Conservation (phyloP, 2,329 filamentous ascomycete genomes). For the Ceratocystis ficicola region DNA sequence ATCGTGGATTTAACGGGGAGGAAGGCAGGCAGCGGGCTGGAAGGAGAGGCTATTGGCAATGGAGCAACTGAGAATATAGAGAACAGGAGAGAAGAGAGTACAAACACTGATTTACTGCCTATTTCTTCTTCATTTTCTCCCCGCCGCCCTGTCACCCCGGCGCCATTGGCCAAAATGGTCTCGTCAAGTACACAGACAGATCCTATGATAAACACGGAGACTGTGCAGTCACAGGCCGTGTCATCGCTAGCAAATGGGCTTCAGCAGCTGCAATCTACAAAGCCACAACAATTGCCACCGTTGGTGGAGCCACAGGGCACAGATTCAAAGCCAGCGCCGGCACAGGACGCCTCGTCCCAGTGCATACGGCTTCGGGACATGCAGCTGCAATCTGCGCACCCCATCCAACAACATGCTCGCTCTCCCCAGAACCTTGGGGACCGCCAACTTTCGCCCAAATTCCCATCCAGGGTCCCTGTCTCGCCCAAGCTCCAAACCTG, state of each 20-base stretch:
- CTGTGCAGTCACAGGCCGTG: not conserved
- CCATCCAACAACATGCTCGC: not conserved
- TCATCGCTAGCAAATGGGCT: not conserved
- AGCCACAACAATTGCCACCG: not conserved
- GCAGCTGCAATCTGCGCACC: not conserved
- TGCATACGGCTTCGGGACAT: too few species aligned
- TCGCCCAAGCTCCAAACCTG: constrained; percentile 15
- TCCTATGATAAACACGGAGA: not conserved
- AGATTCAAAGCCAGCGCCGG: too few species aligned
- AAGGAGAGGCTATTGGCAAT: not conserved
- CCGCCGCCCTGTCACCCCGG: not conserved
- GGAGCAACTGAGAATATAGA: not conserved
- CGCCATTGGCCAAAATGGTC: not conserved
- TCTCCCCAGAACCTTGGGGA: not conserved
- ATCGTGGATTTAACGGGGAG: constrained; percentile 1
- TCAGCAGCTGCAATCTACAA: not conserved
- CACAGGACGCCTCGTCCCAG: too few species aligned
- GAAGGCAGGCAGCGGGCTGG: not conserved
- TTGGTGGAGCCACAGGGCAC: too few species aligned
- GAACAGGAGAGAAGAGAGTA: not conserved
- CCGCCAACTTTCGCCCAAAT: not conserved
- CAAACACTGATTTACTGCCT: not conserved
- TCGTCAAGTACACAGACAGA: constrained; percentile 8
- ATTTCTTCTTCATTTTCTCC: not conserved
- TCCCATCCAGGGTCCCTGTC: constrained; percentile 4